Evolutionary conservation across 139 green algal species (phyloP), one percentile per base, ranked within the genome.

Genomic region (Micromonas commoda): DNA sequence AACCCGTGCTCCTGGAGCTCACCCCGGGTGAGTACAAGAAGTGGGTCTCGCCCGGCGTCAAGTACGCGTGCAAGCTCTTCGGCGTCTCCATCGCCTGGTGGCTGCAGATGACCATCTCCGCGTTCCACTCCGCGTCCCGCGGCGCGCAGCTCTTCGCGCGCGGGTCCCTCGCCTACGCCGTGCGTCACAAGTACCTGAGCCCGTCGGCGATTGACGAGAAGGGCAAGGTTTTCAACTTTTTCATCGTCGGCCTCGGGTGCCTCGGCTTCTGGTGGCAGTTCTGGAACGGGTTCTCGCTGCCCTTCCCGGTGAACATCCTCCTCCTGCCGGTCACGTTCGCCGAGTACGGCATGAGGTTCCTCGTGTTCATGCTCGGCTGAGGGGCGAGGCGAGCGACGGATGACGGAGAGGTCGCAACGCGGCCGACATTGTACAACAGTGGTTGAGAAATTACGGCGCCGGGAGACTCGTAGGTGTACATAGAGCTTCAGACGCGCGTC

Each of bases 21-120:
- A 71, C 78, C 21, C 77, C 77, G 9, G 26, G 29, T 28, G 77
- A 82, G 77, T 82, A 82, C 60, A 26, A 67, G 23, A 82, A 82
- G 52, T 82, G 77, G 77, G 77, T 82, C 38, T 16, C 3, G 57
- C 35, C 19, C 66, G 38, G 65, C 2, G 3, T 73, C 32, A 37
- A 53, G 33, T 80, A 73, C 57, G 57, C 26, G 16, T 72, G 57
- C 57, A 73, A 80, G 33, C 24, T 73, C 23, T 32, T 33, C 35
- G 77, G 68, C 66, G n/a, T 82, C 65, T 26, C 52, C n/a, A 37
- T 78, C 28, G 67, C 77, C 29, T 79, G 60, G 38, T 51, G 70
- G 23, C 23, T 82, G 19, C 77, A 82, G 39, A 32, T 53, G 29
- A 21, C 57, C 66, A 82, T 82, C 71, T 52, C 28, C 26, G 54